Base-by-base conservation (phyloP, 257 asterid genomes). In the Cordia subcordata region DNA sequence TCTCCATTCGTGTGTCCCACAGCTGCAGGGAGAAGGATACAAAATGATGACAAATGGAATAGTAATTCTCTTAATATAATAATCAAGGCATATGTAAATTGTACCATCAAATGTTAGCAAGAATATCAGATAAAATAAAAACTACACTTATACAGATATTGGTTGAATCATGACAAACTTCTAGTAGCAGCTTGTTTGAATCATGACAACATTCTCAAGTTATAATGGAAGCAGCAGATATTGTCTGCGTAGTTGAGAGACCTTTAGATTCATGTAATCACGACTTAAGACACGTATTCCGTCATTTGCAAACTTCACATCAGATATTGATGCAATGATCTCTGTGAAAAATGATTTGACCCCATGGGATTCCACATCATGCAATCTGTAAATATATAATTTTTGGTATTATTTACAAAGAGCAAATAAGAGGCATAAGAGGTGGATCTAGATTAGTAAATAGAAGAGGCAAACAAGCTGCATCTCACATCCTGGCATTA, bases 191-290 rank as follows among this genome's bases (percentile, higher is more conserved):
- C n/a, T 27, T 27, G 35, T 6, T 1, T 27, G 6, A 27, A 1
- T 27, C 35, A 27, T 27, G 35, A 27, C 35, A 3, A 27, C 3
- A 27, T 27, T 27, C 35, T 27, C 3, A 27, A 27, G 35, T 27
- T 27, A 27, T 27, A 27, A 3, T 27, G 35, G 35, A 6, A 27
- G 35, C 35, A 27, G 35, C 35, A 27, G 35, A 27, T 27, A 27
- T 27, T 27, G 6, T 27, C 35, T 6, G 58, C 55, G 66, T 49
- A 49, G 64, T 50, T 20, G 45, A 70, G 60, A 69, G 59, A 82
- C 95, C 94, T 87, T 87, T 35, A 87, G 76, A 72, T 71, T 82
- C 94, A 84, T 78, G 67, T 67, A 84, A 73, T 87, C 95, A 35
- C 95, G 90, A 76, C 79, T 76, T 66, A 87, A 67, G 57, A 87